These are phyloP conservation scores for Moesziomyces globuligerus DNA, from an alignment of 1,284 basidiomycete species.

Conservation along the genomic window DNA sequence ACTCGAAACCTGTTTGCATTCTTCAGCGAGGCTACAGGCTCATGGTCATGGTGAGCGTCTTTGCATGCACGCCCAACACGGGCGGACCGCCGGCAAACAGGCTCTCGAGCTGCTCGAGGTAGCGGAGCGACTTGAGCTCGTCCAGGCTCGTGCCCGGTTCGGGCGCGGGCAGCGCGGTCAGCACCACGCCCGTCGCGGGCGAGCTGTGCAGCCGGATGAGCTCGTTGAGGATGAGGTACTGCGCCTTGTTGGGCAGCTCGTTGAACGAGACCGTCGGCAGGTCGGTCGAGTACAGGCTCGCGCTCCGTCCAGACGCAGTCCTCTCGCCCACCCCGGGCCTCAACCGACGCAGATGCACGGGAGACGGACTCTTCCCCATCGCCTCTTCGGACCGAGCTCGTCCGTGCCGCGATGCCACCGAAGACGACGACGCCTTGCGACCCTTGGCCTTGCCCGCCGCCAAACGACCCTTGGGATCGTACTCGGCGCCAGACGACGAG, in stretches of 20 bases:
- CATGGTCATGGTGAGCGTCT: constrained; percentile 65
- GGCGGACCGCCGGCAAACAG: constrained; percentile 63
- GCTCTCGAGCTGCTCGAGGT: constrained; percentile 61
- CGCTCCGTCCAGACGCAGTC: constrained; percentile 5
- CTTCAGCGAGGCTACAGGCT: constrained; percentile 26
- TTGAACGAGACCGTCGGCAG: constrained; percentile 60
- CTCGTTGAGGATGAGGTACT: constrained; percentile 66
- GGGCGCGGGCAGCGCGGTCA: constrained; percentile 64
- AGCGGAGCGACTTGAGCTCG: constrained; percentile 48
- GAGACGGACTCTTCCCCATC: constrained; percentile 5
- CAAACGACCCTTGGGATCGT: constrained; percentile 30
- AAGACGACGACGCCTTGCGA: constrained; percentile 18
- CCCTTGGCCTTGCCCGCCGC: constrained; percentile 4
- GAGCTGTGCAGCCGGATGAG: constrained; percentile 62
- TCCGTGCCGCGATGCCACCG: constrained; percentile 8
- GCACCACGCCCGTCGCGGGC: constrained; percentile 57
- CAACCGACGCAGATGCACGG: constrained; percentile 10
- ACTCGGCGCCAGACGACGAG: constrained; percentile 27
- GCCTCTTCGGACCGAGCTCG: constrained; percentile 30
- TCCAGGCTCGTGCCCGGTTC: constrained; percentile 60
- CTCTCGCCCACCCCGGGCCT: constrained; percentile 10
- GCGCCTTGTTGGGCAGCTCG: constrained; percentile 64
- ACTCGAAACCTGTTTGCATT: too few relatives aligned
- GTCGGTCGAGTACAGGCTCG: constrained; percentile 33
- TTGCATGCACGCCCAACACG: constrained; percentile 64